phyloP scores from a whole-genome alignment of 805 yeast species.

The Sungouiella thailandica region DNA sequence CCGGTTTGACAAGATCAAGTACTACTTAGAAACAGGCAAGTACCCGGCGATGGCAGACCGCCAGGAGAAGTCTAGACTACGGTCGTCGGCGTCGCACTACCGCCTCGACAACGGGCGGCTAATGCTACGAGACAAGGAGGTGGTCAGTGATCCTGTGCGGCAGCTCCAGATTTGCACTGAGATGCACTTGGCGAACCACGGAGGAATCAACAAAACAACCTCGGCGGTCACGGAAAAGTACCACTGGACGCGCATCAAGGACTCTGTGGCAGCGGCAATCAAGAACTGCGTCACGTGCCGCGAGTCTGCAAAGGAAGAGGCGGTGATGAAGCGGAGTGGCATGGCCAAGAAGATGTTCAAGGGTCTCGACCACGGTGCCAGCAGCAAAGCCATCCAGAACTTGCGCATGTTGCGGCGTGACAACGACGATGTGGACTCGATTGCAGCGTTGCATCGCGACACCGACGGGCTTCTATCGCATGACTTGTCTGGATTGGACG shows the following conservation, averaged over 20 bases:
- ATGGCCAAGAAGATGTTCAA: conserved; percentile 16
- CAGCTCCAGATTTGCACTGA: conserved; percentile 73
- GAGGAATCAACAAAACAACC: conserved; percentile 87
- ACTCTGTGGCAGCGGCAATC: conserved; percentile 76
- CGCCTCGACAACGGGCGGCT: conserved; percentile 65
- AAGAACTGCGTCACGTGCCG: conserved; percentile 73
- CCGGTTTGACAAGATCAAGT: conserved; percentile 72
- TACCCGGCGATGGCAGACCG: conserved; percentile 83
- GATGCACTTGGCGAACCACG: conserved; percentile 65
- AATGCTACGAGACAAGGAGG: conserved; percentile 74
- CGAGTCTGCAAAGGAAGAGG: conserved; percentile 33
- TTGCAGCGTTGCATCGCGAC: conserved; percentile 22
- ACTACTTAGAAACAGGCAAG: conserved; percentile 74
- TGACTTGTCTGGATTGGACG: conserved; percentile 41
- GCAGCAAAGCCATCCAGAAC: too few species aligned
- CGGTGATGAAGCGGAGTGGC: conserved; percentile 11
- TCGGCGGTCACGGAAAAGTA: conserved; percentile 70
- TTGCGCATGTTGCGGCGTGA: conserved; percentile 20
- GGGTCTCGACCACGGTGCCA: conserved; percentile 1
- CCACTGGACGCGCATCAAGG: conserved; percentile 90
- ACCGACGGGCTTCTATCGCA: conserved; percentile 29
- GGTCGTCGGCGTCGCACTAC: conserved; percentile 79
- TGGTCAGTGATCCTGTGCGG: conserved; percentile 67
- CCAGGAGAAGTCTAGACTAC: conserved; percentile 79
- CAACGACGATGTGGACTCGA: conserved; percentile 30